phyloP scores from a whole-genome alignment of 768 basidiomycete species.

The Lactarius hengduanensis region DNA sequence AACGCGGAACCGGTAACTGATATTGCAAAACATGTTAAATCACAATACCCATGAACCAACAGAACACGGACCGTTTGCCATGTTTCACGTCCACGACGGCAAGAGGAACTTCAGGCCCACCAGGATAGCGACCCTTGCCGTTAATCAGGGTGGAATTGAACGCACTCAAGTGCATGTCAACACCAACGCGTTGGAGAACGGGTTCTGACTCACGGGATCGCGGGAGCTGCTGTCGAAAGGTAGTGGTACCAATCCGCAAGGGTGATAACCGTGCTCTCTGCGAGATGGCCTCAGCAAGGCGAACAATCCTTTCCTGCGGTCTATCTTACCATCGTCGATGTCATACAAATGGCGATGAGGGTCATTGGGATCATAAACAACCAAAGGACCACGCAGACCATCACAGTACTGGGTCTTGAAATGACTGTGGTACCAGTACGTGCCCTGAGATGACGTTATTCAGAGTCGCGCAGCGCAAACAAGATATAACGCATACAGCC shows the following conservation, averaged over 20 bases:
- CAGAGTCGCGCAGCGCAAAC: background rate
- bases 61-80: constrained; percentile 17
- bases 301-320: background rate
- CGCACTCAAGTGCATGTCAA: constrained; percentile 13
- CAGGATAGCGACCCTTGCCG: constrained; percentile 44
- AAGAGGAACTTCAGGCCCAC: constrained; percentile 17
- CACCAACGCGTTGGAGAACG: no score
- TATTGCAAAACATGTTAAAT: background rate
- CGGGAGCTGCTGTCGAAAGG: background rate
- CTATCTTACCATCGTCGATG: constrained; percentile 34
- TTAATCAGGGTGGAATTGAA: constrained; percentile 46
- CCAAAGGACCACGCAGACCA: constrained; percentile 41
- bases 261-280: constrained; percentile 49
- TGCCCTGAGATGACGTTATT: constrained; percentile 23
- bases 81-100: constrained; percentile 22
- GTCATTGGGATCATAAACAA: constrained; percentile 37
- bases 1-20: constrained; percentile 29
- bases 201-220: background rate
- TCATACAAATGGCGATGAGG: constrained; percentile 35
- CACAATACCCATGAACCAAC: background rate
- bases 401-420: constrained; percentile 42
- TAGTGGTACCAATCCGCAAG: constrained; percentile 43
- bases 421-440: constrained; percentile 47
- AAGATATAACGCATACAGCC: constrained; percentile 26
- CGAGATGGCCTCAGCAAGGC: background rate